These are phyloP conservation scores for Solanum paucissectum DNA, from an alignment of 257 asterid genomes.

Conservation along the genomic window DNA sequence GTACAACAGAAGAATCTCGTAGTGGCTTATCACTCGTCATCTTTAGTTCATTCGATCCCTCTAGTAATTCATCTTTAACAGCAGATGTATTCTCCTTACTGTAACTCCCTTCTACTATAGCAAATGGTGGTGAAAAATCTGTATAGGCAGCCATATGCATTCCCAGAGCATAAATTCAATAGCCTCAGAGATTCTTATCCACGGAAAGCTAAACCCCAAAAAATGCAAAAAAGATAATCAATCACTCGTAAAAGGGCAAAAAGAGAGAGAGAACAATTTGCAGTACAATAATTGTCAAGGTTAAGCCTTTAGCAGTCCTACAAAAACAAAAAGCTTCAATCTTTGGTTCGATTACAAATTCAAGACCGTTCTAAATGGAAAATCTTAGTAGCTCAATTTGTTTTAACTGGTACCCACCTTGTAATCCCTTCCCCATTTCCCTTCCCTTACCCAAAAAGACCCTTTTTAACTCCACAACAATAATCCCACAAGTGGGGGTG, in stretches of 20 bases:
- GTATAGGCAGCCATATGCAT: constrained; percentile 64
- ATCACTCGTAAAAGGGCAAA: background rate
- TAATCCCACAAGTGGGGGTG: background rate
- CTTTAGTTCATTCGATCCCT: constrained; percentile 30
- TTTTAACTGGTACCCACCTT: background rate
- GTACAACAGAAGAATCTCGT: constrained; percentile 39
- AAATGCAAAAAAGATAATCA: background rate
- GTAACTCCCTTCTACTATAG: constrained; percentile 29
- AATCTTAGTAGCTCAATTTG: background rate
- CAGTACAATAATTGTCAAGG: background rate
- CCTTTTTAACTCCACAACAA: background rate
- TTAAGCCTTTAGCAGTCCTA: background rate
- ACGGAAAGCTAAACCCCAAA: background rate
- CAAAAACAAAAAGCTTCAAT: background rate
- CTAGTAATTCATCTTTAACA: constrained; percentile 28
- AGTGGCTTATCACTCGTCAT: constrained; percentile 41
- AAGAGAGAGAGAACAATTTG: background rate
- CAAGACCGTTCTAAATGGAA: background rate
- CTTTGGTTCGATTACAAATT: background rate
- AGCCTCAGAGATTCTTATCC: background rate
- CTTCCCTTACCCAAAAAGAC: background rate
- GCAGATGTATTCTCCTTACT: constrained; percentile 25
- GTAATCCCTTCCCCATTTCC: background rate
- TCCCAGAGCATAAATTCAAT: constrained; percentile 22
- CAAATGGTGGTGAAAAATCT: constrained; percentile 38